Percentiles rank a stretch among this genome's conserved stretches.
These are phyloP conservation scores for Diaporthe amygdali DNA, from an alignment of 2,329 filamentous ascomycete species.

Conservation along the genomic window DNA sequence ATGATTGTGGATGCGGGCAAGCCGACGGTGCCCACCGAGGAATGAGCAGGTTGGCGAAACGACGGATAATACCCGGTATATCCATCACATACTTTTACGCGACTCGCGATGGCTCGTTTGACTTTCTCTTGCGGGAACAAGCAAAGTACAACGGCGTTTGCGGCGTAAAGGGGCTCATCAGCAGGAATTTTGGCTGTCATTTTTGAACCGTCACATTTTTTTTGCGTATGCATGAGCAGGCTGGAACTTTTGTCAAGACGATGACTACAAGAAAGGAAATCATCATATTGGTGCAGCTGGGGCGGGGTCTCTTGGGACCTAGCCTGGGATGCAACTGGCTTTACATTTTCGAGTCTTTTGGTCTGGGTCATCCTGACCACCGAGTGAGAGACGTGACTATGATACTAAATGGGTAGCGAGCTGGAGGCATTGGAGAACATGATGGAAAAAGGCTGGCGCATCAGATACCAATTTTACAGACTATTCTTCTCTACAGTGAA, in stretches of 20 bases:
- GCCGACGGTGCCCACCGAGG: slow-evolving; percentile 39
- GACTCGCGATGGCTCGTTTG: slow-evolving; percentile 4
- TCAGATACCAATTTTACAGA: slow-evolving; percentile 8
- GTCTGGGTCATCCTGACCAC: not conserved
- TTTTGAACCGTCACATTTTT: not conserved
- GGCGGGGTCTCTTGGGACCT: not conserved
- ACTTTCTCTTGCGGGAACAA: slow-evolving; percentile 15
- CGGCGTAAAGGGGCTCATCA: slow-evolving; percentile 3
- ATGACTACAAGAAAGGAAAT: not conserved
- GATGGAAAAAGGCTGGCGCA: not conserved
- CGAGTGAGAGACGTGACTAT: not conserved
- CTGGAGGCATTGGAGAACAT: not conserved
- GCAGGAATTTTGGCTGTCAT: not conserved
- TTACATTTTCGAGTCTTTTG: not conserved
- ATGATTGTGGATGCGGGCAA: slow-evolving; percentile 69
- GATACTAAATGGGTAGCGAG: not conserved
- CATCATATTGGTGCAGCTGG: not conserved
- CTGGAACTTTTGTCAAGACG: not conserved
- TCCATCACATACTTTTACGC: not conserved
- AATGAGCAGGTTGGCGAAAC: not conserved
- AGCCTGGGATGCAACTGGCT: not conserved
- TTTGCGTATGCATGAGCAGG: not conserved
- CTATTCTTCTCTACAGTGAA: not conserved
- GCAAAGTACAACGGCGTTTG: slow-evolving; percentile 18
- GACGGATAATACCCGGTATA: not conserved